Evolutionary conservation across 2,329 filamentous ascomycete species (phyloP).

Genomic region (Microcyclosporella mali): DNA sequence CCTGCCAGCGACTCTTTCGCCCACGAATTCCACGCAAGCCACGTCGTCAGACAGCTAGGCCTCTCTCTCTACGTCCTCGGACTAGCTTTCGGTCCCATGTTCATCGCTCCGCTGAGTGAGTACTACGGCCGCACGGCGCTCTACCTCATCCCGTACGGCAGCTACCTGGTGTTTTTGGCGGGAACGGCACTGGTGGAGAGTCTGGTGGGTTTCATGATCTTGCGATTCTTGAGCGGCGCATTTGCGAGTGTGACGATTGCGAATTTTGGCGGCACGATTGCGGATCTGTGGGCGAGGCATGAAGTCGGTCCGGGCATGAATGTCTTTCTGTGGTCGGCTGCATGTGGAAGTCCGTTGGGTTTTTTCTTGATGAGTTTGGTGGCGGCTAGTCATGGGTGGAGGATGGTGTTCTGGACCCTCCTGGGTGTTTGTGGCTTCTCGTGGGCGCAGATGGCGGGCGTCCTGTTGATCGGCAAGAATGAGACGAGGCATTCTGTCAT

Average conservation of each 20-base stretch:
- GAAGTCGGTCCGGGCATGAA: constrained; percentile 38
- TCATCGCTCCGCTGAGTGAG: constrained; percentile 42
- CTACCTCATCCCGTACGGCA: constrained; percentile 38
- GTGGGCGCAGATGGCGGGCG: constrained; percentile 39
- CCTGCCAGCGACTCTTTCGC: constrained; percentile 39
- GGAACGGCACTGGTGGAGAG: constrained; percentile 39
- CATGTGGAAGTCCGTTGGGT: constrained; percentile 41
- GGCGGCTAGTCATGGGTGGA: constrained; percentile 39
- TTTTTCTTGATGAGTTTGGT: constrained; percentile 44
- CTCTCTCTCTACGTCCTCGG: constrained; percentile 44
- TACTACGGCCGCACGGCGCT: constrained; percentile 41
- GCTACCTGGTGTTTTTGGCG: constrained; percentile 40
- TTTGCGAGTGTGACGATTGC: constrained; percentile 46
- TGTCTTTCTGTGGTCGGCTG: constrained; percentile 45
- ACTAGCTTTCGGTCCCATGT: constrained; percentile 41
- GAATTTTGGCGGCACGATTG: constrained; percentile 47
- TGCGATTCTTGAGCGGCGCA: constrained; percentile 40
- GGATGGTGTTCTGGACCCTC: constrained; percentile 42
- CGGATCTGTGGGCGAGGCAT: constrained; percentile 44
- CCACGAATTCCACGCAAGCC: constrained; percentile 36
- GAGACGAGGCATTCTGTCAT: constrained; percentile 44
- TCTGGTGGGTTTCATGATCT: constrained; percentile 36
- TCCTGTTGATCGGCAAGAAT: constrained; percentile 32
- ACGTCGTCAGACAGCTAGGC: constrained; percentile 40
- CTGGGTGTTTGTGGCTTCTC: constrained; percentile 41